Evolutionary conservation across 2,329 filamentous ascomycete genomes (phyloP).

Genomic region (Volutella citrinella): DNA sequence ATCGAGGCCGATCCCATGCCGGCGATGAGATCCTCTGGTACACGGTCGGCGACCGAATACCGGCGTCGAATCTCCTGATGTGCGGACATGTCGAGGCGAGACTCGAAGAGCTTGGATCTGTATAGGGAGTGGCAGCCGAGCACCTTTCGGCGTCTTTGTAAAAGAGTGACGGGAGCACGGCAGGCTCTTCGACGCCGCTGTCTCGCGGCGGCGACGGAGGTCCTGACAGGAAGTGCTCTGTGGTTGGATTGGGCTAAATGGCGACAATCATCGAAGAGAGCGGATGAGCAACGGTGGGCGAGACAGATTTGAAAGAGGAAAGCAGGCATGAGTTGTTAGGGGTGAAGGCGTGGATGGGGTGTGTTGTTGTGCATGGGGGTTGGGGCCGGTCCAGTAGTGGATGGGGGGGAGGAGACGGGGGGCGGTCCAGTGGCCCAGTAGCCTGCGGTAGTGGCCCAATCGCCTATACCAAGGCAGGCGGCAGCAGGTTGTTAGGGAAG

Average conservation of each 20-base stretch:
- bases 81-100: slow-evolving; percentile 29
- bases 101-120: slow-evolving; percentile 23
- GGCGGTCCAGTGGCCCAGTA: slow-evolving; percentile 16
- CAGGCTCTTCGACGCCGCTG: slow-evolving; percentile 36
- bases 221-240: slow-evolving; percentile 43
- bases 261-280: slow-evolving; percentile 43
- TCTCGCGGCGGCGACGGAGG: slow-evolving; percentile 38
- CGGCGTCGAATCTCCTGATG: slow-evolving; percentile 39
- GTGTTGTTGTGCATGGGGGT: slow-evolving; percentile 24
- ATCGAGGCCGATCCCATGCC: slow-evolving; percentile 12
- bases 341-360: slow-evolving; percentile 8
- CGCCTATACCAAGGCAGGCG: too few relatives aligned
- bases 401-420: slow-evolving; percentile 12
- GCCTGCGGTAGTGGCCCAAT: too few relatives aligned
- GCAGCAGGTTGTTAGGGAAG: too few relatives aligned
- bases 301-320: slow-evolving; percentile 46
- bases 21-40: slow-evolving; percentile 24
- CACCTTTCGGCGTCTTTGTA: slow-evolving; percentile 32
- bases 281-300: slow-evolving; percentile 42
- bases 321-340: slow-evolving; percentile 42
- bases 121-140: slow-evolving; percentile 31
- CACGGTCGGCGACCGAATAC: slow-evolving; percentile 36
- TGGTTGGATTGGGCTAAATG: slow-evolving; percentile 37
- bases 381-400: slow-evolving; percentile 20
- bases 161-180: slow-evolving; percentile 36